Evolutionary conservation across 2,329 filamentous ascomycete species (phyloP), one percentile per base, ranked within the genome.

Genomic region (Nemania serpens): DNA sequence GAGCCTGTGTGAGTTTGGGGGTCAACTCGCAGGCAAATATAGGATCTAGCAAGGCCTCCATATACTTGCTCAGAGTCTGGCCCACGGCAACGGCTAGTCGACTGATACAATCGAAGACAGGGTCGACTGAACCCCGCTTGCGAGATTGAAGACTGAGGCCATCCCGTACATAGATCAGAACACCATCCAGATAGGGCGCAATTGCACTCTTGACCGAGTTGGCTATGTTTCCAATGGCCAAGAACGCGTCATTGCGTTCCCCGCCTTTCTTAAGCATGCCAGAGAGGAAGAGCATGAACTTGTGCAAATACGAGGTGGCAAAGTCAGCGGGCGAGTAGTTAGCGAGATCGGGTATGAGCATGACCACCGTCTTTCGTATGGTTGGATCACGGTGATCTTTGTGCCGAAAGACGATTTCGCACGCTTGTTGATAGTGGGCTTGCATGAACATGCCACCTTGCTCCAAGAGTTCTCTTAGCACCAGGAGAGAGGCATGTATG

Each of bases 361-460:
- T 84, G 39, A 98, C 91, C 34, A 98, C 90, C 6, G 96, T 96
- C 70, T 91, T 90, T 56, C 94, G 86, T 68, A 98, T 95, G 37
- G 93, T 90, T 3, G 87, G 81, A 69, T 99, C 96, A 55, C 91
- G 87, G 69, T 98, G 92, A 69, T 99, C 95, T 75, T 96, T 96
- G 75, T 96, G 91, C 63, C 91, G 90, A 66, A 94, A 88, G 37
- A 97, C 91, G 65, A 95, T 93, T 64, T 99, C 95, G 74, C 94
- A 98, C 11, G 92, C 89, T 69, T 96, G 91, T 60, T 89, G 87
- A 75, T 98, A 99, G 73, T 93, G 88, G 41, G 93, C 91, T 71
- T 97, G 93, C 95, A 99, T 98, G 76, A 96, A 99, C 94, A 99
- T 99, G 69, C 93, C 93, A 55, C 95, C 95, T 74, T 97, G 94